These are phyloP conservation scores for Citeromyces matritensis DNA, from an alignment of 805 yeast species.

Conservation along the genomic window DNA sequence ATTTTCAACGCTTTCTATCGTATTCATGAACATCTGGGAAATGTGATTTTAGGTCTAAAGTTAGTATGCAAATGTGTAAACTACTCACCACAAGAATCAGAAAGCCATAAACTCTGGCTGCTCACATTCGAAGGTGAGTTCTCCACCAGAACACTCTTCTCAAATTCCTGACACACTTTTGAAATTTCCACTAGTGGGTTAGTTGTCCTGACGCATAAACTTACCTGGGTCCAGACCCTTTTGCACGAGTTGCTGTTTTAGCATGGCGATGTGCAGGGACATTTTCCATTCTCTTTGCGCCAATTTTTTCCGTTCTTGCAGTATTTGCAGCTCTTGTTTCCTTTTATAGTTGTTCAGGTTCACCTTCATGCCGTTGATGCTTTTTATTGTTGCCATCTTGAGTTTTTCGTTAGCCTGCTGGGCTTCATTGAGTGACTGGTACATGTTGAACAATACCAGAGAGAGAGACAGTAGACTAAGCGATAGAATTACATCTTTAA, in stretches of 20 bases:
- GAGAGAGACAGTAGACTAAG: too few relatives aligned
- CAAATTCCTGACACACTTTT: conserved; percentile 45
- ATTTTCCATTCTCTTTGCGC: conserved; percentile 37
- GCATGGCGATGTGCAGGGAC: conserved; percentile 52
- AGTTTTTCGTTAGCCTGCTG: too few relatives aligned
- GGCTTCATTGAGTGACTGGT: too few relatives aligned
- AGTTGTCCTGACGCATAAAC: neutral
- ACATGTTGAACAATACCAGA: too few relatives aligned
- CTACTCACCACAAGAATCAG: conserved; percentile 23
- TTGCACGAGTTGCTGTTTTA: conserved; percentile 46
- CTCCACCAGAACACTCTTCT: conserved; percentile 40
- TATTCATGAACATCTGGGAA: conserved; percentile 52
- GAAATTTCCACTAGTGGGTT: conserved; percentile 10
- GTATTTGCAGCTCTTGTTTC: conserved; percentile 33
- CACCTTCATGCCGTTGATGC: conserved; percentile 14
- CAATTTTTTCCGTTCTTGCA: conserved; percentile 33
- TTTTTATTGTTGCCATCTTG: too few relatives aligned
- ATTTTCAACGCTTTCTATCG: conserved; percentile 25
- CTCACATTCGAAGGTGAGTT: conserved; percentile 34
- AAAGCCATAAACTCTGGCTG: conserved; percentile 43
- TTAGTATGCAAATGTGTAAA: neutral
- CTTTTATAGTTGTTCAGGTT: conserved; percentile 33
- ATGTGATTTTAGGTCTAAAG: conserved; percentile 21
- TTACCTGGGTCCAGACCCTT: conserved; percentile 33
- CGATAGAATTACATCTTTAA: too few relatives aligned